These are phyloP conservation scores for Chytriomyces sp. DNA, from an alignment of 192 early-diverging fungal species.

Conservation along the genomic window DNA sequence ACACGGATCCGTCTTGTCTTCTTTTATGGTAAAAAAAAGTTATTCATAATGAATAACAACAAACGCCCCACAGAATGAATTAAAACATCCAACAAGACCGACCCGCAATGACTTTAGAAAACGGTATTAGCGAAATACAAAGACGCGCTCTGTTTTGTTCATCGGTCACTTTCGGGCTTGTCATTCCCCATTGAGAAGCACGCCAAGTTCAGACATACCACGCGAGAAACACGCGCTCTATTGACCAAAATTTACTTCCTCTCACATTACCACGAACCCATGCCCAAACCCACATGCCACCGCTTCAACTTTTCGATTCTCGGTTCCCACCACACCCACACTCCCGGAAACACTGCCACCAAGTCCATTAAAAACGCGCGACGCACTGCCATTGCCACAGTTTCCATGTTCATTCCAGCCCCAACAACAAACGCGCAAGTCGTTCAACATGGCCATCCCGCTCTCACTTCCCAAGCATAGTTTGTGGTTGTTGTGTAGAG, in stretches of 20 bases:
- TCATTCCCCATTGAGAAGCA: too few species aligned
- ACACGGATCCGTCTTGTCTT: neutral
- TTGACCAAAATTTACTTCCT: neutral
- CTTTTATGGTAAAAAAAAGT: neutral
- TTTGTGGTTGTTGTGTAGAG: constrained; percentile 11
- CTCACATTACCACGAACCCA: constrained; percentile 23
- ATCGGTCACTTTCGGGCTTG: too few species aligned
- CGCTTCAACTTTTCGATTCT: neutral
- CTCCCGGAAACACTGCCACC: neutral
- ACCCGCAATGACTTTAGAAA: too few species aligned
- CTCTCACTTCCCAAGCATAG: constrained; percentile 81
- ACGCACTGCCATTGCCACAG: constrained; percentile 61
- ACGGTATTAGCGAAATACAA: too few species aligned
- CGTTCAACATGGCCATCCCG: constrained; percentile 55
- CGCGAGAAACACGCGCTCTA: neutral
- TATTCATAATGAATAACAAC: neutral
- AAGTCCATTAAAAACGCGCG: constrained; percentile 16
- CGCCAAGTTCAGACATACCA: too few species aligned
- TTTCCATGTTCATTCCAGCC: constrained; percentile 98
- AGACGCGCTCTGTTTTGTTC: too few species aligned
- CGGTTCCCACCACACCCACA: constrained; percentile 16
- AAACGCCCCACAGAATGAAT: neutral
- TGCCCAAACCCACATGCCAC: constrained; percentile 45
- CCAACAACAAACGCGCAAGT: constrained; percentile 68
- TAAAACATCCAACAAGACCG: neutral